These are phyloP conservation scores for Phytophthora capsici DNA, from an alignment of 352 stramenopile genomes.

Conservation along the genomic window DNA sequence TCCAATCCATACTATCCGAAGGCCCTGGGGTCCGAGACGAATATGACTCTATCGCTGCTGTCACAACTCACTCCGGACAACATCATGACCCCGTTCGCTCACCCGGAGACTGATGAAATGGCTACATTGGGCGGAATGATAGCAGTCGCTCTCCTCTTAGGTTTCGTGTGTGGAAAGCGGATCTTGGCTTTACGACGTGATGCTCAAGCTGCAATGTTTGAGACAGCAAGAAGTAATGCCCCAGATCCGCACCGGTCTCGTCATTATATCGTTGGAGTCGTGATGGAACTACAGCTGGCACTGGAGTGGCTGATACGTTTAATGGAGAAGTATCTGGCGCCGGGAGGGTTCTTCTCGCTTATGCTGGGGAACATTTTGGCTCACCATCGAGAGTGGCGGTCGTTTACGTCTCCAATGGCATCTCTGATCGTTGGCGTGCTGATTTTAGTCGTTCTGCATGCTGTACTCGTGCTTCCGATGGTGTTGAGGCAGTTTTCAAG, in stretches of 20 bases:
- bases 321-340: conserved; percentile 42
- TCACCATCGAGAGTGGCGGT: conserved; percentile 52
- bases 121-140: conserved; percentile 19
- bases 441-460: conserved; percentile 39
- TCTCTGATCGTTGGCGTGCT: conserved; percentile 48
- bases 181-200: conserved; percentile 26
- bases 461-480: conserved; percentile 39
- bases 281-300: conserved; percentile 56
- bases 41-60: conserved; percentile 15
- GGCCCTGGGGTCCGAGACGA: conserved; percentile 12
- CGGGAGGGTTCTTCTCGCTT: conserved; percentile 47
- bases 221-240: conserved; percentile 13
- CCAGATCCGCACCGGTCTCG: conserved; percentile 30
- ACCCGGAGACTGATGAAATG: conserved; percentile 9
- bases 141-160: conserved; percentile 7
- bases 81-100: conserved; percentile 2
- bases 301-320: conserved; percentile 53
- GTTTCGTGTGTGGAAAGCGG: conserved; percentile 23
- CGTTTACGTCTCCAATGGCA: conserved; percentile 38
- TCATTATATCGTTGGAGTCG: conserved; percentile 47
- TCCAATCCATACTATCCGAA: conserved; percentile 35
- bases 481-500: conserved; percentile 33
- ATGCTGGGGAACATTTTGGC: conserved; percentile 43
- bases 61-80: conserved; percentile 19
- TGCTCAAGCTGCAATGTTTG: conserved; percentile 33